A percentile compares a stretch with the other conserved stretches of the same genome.
phyloP scores from a whole-genome alignment of 2,329 filamentous ascomycete genomes.

The Fusarium napiforme region DNA sequence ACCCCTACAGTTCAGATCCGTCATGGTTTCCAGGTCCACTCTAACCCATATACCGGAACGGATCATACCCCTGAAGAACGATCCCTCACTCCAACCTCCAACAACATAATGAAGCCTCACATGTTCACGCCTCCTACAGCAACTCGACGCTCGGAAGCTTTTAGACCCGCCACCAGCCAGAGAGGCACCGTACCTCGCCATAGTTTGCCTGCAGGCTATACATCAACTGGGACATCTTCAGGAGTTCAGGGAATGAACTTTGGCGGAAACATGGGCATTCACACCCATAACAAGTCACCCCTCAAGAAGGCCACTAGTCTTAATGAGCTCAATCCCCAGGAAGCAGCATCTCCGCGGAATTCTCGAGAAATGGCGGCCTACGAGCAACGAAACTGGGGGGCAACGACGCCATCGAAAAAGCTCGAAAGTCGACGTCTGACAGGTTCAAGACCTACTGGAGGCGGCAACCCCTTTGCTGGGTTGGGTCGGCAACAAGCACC shows the following conservation, averaged over 20 bases:
- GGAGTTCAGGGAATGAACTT: conserved; percentile 47
- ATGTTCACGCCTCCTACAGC: conserved; percentile 56
- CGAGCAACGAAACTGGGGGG: conserved; percentile 59
- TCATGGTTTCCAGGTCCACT: conserved; percentile 81
- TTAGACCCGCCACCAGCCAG: conserved; percentile 46
- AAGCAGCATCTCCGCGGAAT: conserved; percentile 63
- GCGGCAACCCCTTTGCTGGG: conserved; percentile 54
- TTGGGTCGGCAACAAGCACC: conserved; percentile 50
- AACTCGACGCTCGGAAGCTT: conserved; percentile 50
- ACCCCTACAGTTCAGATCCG: conserved; percentile 73
- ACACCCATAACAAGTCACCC: conserved; percentile 82
- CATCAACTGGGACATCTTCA: conserved; percentile 45
- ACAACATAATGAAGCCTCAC: conserved; percentile 54
- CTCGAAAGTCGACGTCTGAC: conserved; percentile 46
- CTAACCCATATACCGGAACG: conserved; percentile 79
- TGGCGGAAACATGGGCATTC: conserved; percentile 84
- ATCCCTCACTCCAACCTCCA: conserved; percentile 49
- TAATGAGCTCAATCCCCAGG: conserved; percentile 62
- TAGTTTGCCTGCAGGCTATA: conserved; percentile 50
- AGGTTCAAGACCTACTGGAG: conserved; percentile 36
- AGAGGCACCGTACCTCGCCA: conserved; percentile 48
- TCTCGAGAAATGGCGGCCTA: conserved; percentile 70
- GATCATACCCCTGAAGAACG: conserved; percentile 59
- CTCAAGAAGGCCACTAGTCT: conserved; percentile 79
- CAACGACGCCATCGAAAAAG: conserved; percentile 56